Conservation (phyloP, 2,329 filamentous ascomycete genomes). For the Davidsoniella neocaledoniae region DNA sequence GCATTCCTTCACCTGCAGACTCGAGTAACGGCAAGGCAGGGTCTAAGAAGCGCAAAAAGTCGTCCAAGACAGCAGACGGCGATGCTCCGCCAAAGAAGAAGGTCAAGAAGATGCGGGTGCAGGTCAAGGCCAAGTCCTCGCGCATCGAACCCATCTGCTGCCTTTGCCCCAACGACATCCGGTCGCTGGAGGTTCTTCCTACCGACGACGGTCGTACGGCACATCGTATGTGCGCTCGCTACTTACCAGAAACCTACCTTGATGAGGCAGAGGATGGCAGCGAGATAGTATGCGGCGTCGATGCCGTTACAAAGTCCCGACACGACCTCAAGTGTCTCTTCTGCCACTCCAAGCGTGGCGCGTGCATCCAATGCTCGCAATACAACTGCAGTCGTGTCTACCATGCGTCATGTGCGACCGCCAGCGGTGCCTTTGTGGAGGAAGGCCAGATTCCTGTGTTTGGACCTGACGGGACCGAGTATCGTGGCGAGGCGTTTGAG, state of each 20-base stretch:
- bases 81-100: slow-evolving; percentile 32
- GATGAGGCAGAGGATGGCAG: slow-evolving; percentile 46
- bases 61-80: slow-evolving; percentile 27
- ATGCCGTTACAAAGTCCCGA: slow-evolving; percentile 70
- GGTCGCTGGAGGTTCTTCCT: slow-evolving; percentile 62
- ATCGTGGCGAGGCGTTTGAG: slow-evolving; percentile 80
- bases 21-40: slow-evolving; percentile 44
- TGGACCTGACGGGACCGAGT: slow-evolving; percentile 79
- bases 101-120: slow-evolving; percentile 58
- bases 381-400: slow-evolving; percentile 90
- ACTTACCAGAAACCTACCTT: slow-evolving; percentile 83
- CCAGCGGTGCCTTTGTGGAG: slow-evolving; percentile 84
- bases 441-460: slow-evolving; percentile 72
- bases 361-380: slow-evolving; percentile 89
- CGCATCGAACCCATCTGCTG: slow-evolving; percentile 67
- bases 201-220: slow-evolving; percentile 80
- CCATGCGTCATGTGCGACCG: slow-evolving; percentile 84
- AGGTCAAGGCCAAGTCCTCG: slow-evolving; percentile 46
- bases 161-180: slow-evolving; percentile 80
- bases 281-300: slow-evolving; percentile 62
- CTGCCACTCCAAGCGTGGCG: slow-evolving; percentile 86
- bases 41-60: slow-evolving; percentile 21
- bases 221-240: slow-evolving; percentile 76
- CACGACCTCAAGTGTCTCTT: slow-evolving; percentile 87
- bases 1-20: slow-evolving; percentile 62